Percentiles rank a stretch among this genome's conserved stretches.
These are phyloP conservation scores for Penicillium crustosum DNA, from an alignment of 2,329 filamentous ascomycete genomes.

Conservation along the genomic window DNA sequence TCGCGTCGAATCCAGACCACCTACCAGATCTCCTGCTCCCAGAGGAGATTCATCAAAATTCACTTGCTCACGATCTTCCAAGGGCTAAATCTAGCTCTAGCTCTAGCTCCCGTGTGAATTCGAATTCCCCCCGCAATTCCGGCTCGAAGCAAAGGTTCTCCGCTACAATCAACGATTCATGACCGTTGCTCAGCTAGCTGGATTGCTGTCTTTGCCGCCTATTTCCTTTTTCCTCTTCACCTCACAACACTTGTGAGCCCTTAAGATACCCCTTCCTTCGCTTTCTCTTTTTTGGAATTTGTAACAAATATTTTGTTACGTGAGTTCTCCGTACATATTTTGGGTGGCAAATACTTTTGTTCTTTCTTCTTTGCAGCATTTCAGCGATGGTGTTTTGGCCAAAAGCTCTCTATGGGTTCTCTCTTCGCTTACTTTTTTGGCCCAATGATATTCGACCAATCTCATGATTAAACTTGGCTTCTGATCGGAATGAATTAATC, in stretches of 20 bases:
- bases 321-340: not conserved
- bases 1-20: constrained; percentile 25
- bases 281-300: not conserved
- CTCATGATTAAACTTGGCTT: not conserved
- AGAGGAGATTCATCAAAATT: constrained; percentile 13
- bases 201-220: not conserved
- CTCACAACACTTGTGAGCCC: not conserved
- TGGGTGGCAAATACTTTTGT: not conserved
- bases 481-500: not conserved
- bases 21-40: constrained; percentile 22
- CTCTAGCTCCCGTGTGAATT: not conserved
- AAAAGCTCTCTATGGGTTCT: not conserved
- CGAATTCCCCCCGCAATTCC: not conserved
- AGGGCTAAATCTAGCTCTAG: constrained; percentile 1
- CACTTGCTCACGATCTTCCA: not conserved
- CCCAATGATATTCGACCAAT: not conserved
- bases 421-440: not conserved
- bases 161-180: not conserved
- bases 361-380: not conserved
- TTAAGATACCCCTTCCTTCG: constrained; percentile 9
- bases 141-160: not conserved
- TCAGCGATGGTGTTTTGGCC: constrained; percentile 11
- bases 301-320: not conserved
- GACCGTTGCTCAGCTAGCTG: not conserved
- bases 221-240: not conserved